These are phyloP conservation scores for Myochromella boudieri DNA, from an alignment of 768 basidiomycete genomes.

Conservation along the genomic window DNA sequence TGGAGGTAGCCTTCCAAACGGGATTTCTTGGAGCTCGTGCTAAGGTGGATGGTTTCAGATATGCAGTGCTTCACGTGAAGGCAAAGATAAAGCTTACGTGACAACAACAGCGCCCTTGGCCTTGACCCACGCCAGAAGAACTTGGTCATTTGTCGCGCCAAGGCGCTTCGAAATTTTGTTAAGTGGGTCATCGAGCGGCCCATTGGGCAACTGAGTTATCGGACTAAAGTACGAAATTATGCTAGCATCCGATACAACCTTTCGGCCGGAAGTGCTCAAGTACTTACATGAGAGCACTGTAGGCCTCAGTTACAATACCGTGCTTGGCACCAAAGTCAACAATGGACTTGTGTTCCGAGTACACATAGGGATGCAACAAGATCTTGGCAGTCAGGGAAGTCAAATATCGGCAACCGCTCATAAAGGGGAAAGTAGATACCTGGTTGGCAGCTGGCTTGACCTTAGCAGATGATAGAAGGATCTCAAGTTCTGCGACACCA, in stretches of 20 bases:
- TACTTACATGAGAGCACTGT: constrained; percentile 62
- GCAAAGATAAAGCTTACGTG: constrained; percentile 39
- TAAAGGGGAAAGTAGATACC: constrained; percentile 39
- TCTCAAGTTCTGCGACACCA: constrained; percentile 49
- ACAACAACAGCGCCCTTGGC: constrained; percentile 65
- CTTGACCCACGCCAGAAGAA: constrained; percentile 72
- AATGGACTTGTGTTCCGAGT: constrained; percentile 48
- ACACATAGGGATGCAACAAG: constrained; percentile 70
- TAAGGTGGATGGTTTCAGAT: constrained; percentile 22
- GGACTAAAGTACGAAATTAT: constrained; percentile 43
- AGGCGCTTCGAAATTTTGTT: constrained; percentile 50
- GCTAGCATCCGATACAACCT: too few relatives aligned
- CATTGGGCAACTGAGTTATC: constrained; percentile 56
- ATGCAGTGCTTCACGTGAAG: background rate
- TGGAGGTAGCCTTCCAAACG: constrained; percentile 67
- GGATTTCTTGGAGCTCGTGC: constrained; percentile 63
- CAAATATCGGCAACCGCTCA: background rate
- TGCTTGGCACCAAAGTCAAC: constrained; percentile 58
- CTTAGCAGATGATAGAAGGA: constrained; percentile 57
- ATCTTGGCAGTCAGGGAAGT: constrained; percentile 43
- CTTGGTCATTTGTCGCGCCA: constrained; percentile 58
- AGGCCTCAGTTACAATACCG: constrained; percentile 70
- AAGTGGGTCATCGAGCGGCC: constrained; percentile 63
- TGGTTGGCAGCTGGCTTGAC: constrained; percentile 70
- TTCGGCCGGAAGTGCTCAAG: too few relatives aligned